Conservation (phyloP, 2,329 filamentous ascomycete species). For the Exophiala calicioides region DNA sequence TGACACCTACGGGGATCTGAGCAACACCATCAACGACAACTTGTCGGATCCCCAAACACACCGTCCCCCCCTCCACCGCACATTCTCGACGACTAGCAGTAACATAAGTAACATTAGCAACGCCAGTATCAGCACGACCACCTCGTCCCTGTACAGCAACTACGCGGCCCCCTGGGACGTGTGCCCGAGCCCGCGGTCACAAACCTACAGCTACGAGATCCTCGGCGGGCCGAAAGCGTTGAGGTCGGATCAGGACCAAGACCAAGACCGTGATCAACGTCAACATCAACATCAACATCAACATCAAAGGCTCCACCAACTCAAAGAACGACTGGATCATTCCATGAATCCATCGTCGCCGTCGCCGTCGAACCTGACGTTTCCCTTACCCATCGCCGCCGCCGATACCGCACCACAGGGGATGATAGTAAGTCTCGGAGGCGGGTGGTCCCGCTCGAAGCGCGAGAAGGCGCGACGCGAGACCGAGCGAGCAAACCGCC, state of each 20-base stretch:
- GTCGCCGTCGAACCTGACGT: neutral
- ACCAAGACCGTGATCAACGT: too few species aligned
- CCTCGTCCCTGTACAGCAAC: too few species aligned
- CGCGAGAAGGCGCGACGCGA: conserved; percentile 13
- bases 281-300: neutral
- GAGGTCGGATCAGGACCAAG: neutral
- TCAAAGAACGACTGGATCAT: neutral
- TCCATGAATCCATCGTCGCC: neutral
- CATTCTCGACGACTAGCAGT: neutral
- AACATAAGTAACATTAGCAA: neutral
- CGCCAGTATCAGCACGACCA: neutral
- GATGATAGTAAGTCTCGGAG: too few species aligned
- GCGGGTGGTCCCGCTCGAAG: too few species aligned
- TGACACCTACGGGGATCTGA: too few species aligned
- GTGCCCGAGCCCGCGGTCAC: conserved; percentile 1
- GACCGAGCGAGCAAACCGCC: conserved; percentile 6
- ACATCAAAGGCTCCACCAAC: neutral
- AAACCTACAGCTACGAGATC: conserved; percentile 21
- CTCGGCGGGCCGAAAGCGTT: conserved; percentile 15
- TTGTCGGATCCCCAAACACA: neutral
- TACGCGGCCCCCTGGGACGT: conserved; percentile 8
- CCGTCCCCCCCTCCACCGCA: neutral
- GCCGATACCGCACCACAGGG: too few species aligned
- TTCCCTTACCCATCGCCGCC: too few species aligned
- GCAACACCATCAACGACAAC: neutral